These are phyloP conservation scores for Alternaria sp. DNA, from an alignment of 2,329 filamentous ascomycete genomes.

Conservation along the genomic window DNA sequence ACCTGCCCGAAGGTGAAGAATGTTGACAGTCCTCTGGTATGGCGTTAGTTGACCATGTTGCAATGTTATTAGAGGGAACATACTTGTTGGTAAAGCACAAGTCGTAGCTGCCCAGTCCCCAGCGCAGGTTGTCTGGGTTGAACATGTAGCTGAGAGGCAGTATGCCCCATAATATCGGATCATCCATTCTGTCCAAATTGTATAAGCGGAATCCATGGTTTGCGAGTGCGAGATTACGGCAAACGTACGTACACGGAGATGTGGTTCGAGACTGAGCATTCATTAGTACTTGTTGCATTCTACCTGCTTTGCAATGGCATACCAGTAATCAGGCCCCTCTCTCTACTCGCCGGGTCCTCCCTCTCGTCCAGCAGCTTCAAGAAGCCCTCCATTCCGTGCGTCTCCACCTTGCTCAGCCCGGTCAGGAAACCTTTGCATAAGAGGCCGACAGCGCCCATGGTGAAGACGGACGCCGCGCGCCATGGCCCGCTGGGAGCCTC, in stretches of 20 bases:
- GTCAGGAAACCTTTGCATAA: slow-evolving; percentile 79
- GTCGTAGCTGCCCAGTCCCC: slow-evolving; percentile 91
- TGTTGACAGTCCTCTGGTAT: slow-evolving; percentile 67
- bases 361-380: slow-evolving; percentile 78
- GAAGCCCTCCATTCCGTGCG: slow-evolving; percentile 78
- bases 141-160: slow-evolving; percentile 78
- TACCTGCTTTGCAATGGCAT: slow-evolving; percentile 31
- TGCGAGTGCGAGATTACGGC: slow-evolving; percentile 1
- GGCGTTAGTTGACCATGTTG: slow-evolving; percentile 18
- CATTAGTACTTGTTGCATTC: slow-evolving; percentile 21
- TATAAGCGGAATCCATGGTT: slow-evolving; percentile 24
- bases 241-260: slow-evolving; percentile 78
- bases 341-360: slow-evolving; percentile 69
- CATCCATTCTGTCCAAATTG: slow-evolving; percentile 74
- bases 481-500: slow-evolving; percentile 69
- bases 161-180: slow-evolving; percentile 92
- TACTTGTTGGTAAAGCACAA: slow-evolving; percentile 92
- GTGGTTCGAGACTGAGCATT: slow-evolving; percentile 78
- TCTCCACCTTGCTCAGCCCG: slow-evolving; percentile 76
- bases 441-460: slow-evolving; percentile 76
- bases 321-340: slow-evolving; percentile 86
- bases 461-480: slow-evolving; percentile 75
- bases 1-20: slow-evolving; percentile 94
- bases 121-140: slow-evolving; percentile 78
- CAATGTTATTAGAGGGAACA: slow-evolving; percentile 22